A percentile compares a stretch with the other conserved stretches of the same genome.
Conservation (phyloP, 2,329 filamentous ascomycete genomes). For the Colletotrichum sp. region DNA sequence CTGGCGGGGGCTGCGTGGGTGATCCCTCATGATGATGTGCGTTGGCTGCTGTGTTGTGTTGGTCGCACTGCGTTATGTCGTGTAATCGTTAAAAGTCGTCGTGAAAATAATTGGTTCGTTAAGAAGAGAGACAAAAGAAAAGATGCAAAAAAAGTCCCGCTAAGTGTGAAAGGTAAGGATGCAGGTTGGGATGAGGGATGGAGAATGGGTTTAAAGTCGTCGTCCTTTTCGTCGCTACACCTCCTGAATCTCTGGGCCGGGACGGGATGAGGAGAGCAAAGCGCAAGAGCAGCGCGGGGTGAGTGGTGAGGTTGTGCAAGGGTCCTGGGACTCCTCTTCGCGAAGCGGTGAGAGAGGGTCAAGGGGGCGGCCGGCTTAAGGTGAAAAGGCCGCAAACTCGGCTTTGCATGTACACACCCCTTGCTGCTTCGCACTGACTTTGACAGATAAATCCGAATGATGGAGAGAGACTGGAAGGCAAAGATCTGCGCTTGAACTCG, state of each 20-base stretch:
- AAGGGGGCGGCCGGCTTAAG: background rate
- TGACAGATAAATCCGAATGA: background rate
- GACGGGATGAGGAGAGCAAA: background rate
- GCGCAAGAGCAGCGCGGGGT: background rate
- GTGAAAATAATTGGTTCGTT: background rate
- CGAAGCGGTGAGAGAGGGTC: background rate
- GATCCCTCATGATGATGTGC: slow-evolving; percentile 4
- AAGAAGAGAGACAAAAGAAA: background rate
- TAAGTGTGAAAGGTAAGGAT: background rate
- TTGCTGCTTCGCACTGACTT: background rate
- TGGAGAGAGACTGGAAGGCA: background rate
- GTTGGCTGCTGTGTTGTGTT: background rate
- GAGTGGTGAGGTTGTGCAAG: background rate
- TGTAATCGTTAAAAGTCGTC: background rate
- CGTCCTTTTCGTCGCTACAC: background rate
- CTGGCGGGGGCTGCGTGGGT: slow-evolving; percentile 3
- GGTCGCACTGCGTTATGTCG: background rate
- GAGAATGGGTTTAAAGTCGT: background rate
- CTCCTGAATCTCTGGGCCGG: background rate
- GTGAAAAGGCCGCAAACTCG: background rate
- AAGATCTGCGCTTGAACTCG: background rate
- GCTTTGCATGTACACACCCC: background rate
- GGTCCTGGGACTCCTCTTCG: background rate
- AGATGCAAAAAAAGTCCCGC: background rate
- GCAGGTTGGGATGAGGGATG: background rate